These are phyloP conservation scores for Aspergillus funiculosus DNA, from an alignment of 495 filamentous ascomycete genomes.

Conservation along the genomic window DNA sequence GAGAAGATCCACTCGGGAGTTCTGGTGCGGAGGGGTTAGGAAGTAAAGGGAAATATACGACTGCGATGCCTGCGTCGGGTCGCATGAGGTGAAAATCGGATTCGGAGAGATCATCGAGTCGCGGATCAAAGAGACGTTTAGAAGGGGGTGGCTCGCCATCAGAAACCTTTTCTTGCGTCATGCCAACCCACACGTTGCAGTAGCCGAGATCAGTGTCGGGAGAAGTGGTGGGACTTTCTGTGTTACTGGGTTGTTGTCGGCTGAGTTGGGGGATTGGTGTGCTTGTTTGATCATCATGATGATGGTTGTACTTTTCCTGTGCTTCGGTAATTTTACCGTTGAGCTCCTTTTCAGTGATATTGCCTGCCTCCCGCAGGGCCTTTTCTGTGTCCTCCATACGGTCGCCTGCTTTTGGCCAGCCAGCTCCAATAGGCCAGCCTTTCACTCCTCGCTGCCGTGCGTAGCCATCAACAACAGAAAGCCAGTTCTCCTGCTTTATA, in stretches of 20 bases:
- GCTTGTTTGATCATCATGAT: constrained; percentile 11
- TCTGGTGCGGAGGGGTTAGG: constrained; percentile 56
- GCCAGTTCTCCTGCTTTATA: constrained; percentile 85
- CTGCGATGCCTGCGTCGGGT: constrained; percentile 76
- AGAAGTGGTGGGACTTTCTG: not conserved
- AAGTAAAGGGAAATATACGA: constrained; percentile 87
- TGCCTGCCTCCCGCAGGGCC: constrained; percentile 64
- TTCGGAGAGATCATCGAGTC: constrained; percentile 32
- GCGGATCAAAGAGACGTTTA: constrained; percentile 48
- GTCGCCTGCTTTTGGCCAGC: constrained; percentile 68
- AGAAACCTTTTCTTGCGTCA: constrained; percentile 60
- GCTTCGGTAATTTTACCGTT: constrained; percentile 59
- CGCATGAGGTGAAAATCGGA: constrained; percentile 68
- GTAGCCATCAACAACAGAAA: constrained; percentile 87
- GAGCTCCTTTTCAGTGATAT: constrained; percentile 52
- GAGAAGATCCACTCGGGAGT: constrained; percentile 22
- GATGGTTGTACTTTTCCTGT: constrained; percentile 42
- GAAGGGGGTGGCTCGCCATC: constrained; percentile 59
- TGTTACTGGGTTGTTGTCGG: constrained; percentile 7
- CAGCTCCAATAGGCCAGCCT: constrained; percentile 87
- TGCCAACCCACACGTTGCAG: constrained; percentile 94
- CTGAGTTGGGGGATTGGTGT: constrained; percentile 3
- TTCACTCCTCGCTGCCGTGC: constrained; percentile 80
- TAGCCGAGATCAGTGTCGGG: constrained; percentile 64
- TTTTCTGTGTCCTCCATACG: constrained; percentile 49